Conservation (phyloP, 148 eudicot species). For the Beta vulgaris region DNA sequence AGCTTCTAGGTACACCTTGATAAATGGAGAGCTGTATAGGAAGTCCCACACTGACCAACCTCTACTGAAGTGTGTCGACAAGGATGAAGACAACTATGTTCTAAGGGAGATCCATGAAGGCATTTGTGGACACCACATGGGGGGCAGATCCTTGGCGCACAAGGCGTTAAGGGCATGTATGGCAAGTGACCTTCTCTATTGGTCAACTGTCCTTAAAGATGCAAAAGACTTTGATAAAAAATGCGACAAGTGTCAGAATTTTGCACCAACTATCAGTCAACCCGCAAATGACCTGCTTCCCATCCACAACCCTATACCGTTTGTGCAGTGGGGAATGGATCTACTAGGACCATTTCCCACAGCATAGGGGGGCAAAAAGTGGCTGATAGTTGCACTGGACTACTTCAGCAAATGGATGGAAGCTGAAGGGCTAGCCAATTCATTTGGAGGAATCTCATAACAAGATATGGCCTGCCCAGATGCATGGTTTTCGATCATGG, state of each 20-base stretch:
- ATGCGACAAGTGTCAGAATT: background rate
- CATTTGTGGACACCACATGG: background rate
- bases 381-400: background rate
- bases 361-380: background rate
- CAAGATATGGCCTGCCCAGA: background rate
- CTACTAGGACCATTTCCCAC: background rate
- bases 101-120: background rate
- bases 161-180: background rate
- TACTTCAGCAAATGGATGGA: conserved; percentile 15
- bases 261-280: background rate
- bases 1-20: background rate
- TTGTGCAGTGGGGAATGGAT: conserved; percentile 6
- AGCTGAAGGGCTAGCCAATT: background rate
- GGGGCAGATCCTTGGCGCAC: background rate
- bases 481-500: background rate
- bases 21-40: background rate
- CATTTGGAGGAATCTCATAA: conserved; percentile 5
- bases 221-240: background rate
- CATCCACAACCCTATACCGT: background rate
- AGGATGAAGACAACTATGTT: background rate
- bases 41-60: background rate
- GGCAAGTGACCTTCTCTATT: too few relatives aligned
- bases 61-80: background rate
- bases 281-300: background rate
- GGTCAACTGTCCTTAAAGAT: background rate